Evolutionary conservation across 345 rosid genomes (phyloP), one percentile per base, ranked within the genome.

Genomic region (Nephelium lappaceum): DNA sequence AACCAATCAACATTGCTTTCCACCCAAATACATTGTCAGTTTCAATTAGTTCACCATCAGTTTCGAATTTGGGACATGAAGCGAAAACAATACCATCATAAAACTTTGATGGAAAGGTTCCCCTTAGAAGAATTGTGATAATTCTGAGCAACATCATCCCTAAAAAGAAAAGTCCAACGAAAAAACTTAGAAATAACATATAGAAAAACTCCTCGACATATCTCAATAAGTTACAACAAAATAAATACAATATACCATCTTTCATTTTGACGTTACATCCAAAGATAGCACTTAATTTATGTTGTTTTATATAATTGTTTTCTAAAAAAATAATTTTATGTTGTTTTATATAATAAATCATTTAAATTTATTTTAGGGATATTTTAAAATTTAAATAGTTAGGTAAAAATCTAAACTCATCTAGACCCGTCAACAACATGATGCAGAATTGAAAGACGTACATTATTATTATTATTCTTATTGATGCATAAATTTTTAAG

Each of bases 121-220:
- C 98, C 60, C 94, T 89, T 31, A 94, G 86, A 78, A 96, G 88
- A 77, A 96, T 95, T 80, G 99, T 94, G 74, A 96, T 96, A 87
- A 96, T 93, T 36, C 98, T 97, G 69, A 93, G 98, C 83, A 96
- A 89, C 99, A 94, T 94, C 91, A 96, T 83, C 88, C 93, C 98
- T 94, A 90, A 69, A 79, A 43, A n/a, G n/a, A n/a, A 19, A 57
- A 81, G 67, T 36, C 62, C 79, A 83, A 70, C 31, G 60, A 67
- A 64, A 8, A 19, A 76, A 55, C 57, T 47, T 64, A 66, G 16
- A 6, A 70, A 57, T 42, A 43, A 49, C 49, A 38, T n/a, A n/a
- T 24, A 65, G 41, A 43, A 64, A 81, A 27, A 42, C 8, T 11
- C 15, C 6, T 8, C 6, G 3, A 67, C 38, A 27, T 49, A 58